These are phyloP conservation scores for Trichoderma cornu-damae DNA, from an alignment of 2,329 filamentous ascomycete species.

Conservation along the genomic window DNA sequence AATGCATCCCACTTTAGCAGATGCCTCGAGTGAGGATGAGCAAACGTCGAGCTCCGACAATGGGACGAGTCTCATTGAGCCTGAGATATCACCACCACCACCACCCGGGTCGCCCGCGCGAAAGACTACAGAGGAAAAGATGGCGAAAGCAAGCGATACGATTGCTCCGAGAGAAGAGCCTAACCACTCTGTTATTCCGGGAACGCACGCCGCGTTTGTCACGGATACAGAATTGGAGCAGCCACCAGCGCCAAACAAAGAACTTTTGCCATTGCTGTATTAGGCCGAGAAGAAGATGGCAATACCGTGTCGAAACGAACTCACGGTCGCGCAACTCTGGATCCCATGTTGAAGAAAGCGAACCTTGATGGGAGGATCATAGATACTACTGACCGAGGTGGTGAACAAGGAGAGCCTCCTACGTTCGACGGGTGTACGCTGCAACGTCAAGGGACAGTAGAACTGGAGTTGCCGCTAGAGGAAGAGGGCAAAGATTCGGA, in stretches of 20 bases:
- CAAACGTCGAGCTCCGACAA: neutral
- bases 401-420: neutral
- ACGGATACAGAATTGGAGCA: neutral
- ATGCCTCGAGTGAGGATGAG: constrained; percentile 5
- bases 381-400: neutral
- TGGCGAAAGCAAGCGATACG: neutral
- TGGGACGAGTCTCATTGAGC: constrained; percentile 2
- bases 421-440: neutral
- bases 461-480: neutral
- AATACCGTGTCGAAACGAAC: neutral
- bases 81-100: neutral
- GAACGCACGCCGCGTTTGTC: neutral
- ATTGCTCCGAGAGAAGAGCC: neutral
- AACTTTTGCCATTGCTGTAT: neutral
- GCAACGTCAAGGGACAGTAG: neutral
- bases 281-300: neutral
- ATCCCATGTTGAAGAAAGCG: neutral
- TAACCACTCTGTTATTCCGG: neutral
- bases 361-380: neutral
- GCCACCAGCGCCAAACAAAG: too few species aligned
- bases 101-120: neutral
- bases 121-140: neutral
- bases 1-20: neutral
- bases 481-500: neutral
- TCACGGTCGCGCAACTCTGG: neutral